Evolutionary conservation across 225 moss, liverwort and hornwort genomes (phyloP).

Genomic region (Takakia lepidozioides): DNA sequence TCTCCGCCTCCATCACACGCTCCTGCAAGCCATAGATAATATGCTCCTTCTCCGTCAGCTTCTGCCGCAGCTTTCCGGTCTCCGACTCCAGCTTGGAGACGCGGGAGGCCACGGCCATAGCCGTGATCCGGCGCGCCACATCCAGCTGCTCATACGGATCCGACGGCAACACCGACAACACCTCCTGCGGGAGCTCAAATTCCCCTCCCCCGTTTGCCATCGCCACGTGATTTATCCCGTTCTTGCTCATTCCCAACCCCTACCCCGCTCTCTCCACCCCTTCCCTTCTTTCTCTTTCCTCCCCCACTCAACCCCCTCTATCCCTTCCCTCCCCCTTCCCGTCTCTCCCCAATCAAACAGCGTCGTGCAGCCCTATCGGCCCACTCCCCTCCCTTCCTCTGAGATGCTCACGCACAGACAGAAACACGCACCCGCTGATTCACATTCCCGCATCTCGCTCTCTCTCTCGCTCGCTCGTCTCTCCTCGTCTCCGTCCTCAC

Average conservation of each 20-base stretch:
- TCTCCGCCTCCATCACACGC: slow-evolving; percentile 64
- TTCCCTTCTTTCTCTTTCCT: too few species aligned
- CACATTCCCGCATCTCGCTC: too few species aligned
- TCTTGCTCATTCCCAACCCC: slow-evolving; percentile 20
- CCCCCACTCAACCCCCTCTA: too few species aligned
- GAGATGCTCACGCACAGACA: too few species aligned
- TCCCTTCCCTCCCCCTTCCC: background rate
- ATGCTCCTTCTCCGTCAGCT: slow-evolving; percentile 80
- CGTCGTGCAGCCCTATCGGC: background rate
- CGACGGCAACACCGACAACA: slow-evolving; percentile 65
- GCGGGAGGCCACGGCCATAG: slow-evolving; percentile 76
- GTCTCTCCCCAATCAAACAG: background rate
- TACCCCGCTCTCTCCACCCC: too few species aligned
- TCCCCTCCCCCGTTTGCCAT: slow-evolving; percentile 77
- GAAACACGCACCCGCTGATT: too few species aligned
- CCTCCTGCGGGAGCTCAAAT: slow-evolving; percentile 73
- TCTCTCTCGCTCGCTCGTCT: too few species aligned
- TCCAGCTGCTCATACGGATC: slow-evolving; percentile 96
- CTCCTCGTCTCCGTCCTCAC: too few species aligned
- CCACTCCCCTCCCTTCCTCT: background rate
- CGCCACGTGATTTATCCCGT: slow-evolving; percentile 7
- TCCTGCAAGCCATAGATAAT: slow-evolving; percentile 60
- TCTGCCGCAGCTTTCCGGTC: slow-evolving; percentile 65
- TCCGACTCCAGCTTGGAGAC: slow-evolving; percentile 74
- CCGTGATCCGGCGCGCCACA: slow-evolving; percentile 71